These are phyloP conservation scores for Xylaria sp. DNA, from an alignment of 2,329 filamentous ascomycete genomes.

Conservation along the genomic window DNA sequence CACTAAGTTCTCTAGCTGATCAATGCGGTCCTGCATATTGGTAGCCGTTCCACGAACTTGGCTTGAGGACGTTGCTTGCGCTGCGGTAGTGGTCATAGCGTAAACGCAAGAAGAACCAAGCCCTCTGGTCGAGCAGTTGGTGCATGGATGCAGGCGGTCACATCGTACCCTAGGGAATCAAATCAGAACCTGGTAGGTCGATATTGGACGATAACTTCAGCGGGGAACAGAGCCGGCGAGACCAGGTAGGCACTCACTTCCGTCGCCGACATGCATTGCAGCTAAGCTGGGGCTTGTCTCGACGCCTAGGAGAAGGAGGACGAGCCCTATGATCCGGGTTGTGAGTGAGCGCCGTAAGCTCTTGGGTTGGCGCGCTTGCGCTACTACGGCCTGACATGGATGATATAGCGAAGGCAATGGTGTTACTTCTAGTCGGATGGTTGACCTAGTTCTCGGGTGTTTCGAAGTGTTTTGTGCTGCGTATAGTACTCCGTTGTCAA, in stretches of 20 bases:
- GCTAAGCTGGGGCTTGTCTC: slow-evolving; percentile 14
- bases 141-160: slow-evolving; percentile 11
- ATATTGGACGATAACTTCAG: neutral
- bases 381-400: neutral
- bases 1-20: slow-evolving; percentile 10
- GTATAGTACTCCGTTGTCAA: neutral
- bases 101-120: slow-evolving; percentile 8
- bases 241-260: neutral
- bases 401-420: neutral
- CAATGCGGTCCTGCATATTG: slow-evolving; percentile 3
- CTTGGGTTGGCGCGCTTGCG: neutral
- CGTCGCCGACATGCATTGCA: slow-evolving; percentile 11
- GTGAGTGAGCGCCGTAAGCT: neutral
- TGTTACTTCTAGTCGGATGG: neutral
- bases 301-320: slow-evolving; percentile 6
- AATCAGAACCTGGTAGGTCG: neutral
- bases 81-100: neutral
- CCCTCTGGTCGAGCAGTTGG: slow-evolving; percentile 14
- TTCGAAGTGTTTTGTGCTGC: no score
- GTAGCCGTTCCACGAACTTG: neutral
- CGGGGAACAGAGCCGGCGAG: neutral
- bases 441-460: neutral
- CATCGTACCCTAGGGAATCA: slow-evolving; percentile 6
- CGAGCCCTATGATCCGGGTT: neutral
- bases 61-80: neutral